These are phyloP conservation scores for Emergomyces orientalis DNA, from an alignment of 2,329 filamentous ascomycete genomes.

Conservation along the genomic window DNA sequence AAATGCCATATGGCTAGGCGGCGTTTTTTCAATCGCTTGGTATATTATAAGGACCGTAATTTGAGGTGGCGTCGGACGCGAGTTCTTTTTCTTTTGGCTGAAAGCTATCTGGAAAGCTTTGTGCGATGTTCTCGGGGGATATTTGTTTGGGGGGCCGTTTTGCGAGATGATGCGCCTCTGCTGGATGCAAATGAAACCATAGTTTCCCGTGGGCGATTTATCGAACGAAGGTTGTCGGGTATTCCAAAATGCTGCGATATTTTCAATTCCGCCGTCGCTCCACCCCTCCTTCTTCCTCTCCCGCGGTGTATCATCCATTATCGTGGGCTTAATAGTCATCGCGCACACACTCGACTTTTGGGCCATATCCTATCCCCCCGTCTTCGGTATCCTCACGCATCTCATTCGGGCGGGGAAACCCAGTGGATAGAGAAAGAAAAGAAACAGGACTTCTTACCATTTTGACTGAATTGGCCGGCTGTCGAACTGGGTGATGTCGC, in stretches of 20 bases:
- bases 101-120: not conserved
- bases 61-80: not conserved
- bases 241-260: not conserved
- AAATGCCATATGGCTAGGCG: no score
- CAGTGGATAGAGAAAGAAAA: slow-evolving; percentile 13
- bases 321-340: not conserved
- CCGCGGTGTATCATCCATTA: not conserved
- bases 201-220: not conserved
- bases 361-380: not conserved
- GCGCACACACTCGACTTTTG: not conserved
- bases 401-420: slow-evolving; percentile 17
- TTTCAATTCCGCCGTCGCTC: not conserved
- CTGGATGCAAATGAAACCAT: not conserved
- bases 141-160: not conserved
- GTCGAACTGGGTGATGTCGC: slow-evolving; percentile 22
- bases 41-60: not conserved
- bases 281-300: not conserved
- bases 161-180: not conserved
- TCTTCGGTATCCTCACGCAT: slow-evolving; percentile 10
- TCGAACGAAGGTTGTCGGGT: not conserved
- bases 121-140: not conserved
- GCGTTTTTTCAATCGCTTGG: not conserved
- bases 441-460: slow-evolving; percentile 34
- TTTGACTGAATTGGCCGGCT: slow-evolving; percentile 41
- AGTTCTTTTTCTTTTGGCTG: not conserved